Base-by-base conservation (phyloP, 345 rosid genomes). In the Sisymbrium irio region DNA sequence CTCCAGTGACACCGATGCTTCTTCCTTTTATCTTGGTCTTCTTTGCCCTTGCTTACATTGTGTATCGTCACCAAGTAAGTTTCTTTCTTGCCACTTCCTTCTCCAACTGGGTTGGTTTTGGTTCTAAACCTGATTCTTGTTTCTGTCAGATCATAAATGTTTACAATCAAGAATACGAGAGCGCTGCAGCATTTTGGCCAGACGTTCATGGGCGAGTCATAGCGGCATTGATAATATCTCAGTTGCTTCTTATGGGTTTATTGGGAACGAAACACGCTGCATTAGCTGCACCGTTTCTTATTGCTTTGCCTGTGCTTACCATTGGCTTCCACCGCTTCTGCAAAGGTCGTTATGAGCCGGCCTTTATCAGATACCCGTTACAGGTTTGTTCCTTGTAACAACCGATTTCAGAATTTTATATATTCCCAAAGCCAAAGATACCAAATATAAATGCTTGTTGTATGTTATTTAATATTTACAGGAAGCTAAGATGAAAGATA, bases 401-500 rank as follows among this genome's bases (percentile, higher is more conserved):
- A 19, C 20, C 72, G 47, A 36, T 39, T 69, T 69, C 66, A 46
- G 50, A 9, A 9, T 35, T 25, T 50, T 8, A 7, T 17, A 41
- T 15, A 2, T 47, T 3, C 7, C 5, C 14, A 39, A n/a, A 20
- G 17, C 5, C 14, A 39, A n/a, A 20, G 17, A 32, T 28, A 46
- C 50, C 0, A 35, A 65, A 5, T 3, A 36, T 36, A 9, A 9
- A 46, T 53, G 28, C 3, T 65, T 65, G 13, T 64, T 65, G 59
- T 56, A 4, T 30, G 13, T 8, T 20, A 11, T 3, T 32, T 3
- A 27, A 27, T 27, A 1, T 3, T 70, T 80, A 74, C 88, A 93
- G 98, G 98, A 93, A 79, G 98, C 98, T 60, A 91, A 82, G 97
- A 91, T 85, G 93, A 94, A 89, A 80, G 98, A 94, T 68, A 94